Evolutionary conservation across 495 filamentous ascomycete genomes (phyloP).

Genomic region (Penicillium chermesinum): DNA sequence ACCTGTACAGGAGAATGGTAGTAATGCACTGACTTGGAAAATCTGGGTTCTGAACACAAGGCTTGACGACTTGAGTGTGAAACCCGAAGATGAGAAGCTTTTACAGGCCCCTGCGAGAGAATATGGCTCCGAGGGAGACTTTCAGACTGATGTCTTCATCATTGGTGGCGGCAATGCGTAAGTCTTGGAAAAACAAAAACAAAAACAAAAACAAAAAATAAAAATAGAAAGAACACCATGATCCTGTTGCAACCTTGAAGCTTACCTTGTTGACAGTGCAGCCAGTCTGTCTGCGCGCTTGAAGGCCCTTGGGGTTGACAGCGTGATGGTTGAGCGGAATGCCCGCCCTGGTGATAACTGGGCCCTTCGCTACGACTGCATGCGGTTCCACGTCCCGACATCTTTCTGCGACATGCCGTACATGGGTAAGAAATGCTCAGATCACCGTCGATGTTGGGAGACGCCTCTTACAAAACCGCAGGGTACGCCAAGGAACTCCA

Average conservation of each 20-base stretch:
- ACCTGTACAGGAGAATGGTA: slow-evolving; percentile 7
- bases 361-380: slow-evolving; percentile 31
- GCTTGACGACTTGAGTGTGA: slow-evolving; percentile 13
- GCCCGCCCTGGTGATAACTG: slow-evolving; percentile 31
- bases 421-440: slow-evolving; percentile 10
- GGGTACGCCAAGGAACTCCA: slow-evolving; percentile 15
- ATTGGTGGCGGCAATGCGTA: slow-evolving; percentile 25
- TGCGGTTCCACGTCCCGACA: slow-evolving; percentile 31
- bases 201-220: too few relatives aligned
- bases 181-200: too few relatives aligned
- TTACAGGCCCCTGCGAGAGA: slow-evolving; percentile 1
- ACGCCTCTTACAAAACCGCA: too few relatives aligned
- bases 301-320: slow-evolving; percentile 28
- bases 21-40: slow-evolving; percentile 13
- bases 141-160: slow-evolving; percentile 22
- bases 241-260: too few relatives aligned
- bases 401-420: slow-evolving; percentile 16
- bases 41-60: slow-evolving; percentile 21
- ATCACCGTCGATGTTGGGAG: too few relatives aligned
- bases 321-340: slow-evolving; percentile 30
- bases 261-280: slow-evolving; percentile 3
- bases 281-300: slow-evolving; percentile 30
- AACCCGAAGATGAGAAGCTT: slow-evolving; percentile 11
- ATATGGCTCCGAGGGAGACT: not conserved
- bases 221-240: too few relatives aligned